phyloP scores from a whole-genome alignment of 805 yeast genomes.

The Candida ficus region DNA sequence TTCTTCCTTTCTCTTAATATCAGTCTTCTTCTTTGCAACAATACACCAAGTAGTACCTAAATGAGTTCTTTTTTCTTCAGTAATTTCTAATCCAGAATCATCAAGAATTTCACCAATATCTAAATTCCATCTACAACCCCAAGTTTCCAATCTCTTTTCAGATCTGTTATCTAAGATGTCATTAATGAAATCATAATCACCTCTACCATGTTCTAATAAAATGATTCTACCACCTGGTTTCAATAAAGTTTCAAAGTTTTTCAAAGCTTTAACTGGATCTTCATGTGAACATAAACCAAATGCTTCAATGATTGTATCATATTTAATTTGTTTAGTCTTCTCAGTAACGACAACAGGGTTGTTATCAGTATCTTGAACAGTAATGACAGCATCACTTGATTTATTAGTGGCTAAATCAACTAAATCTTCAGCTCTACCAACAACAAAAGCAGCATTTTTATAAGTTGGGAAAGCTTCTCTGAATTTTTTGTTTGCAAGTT shows the following conservation, averaged over 20 bases:
- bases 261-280: conserved; percentile 79
- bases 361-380: conserved; percentile 22
- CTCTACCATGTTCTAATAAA: conserved; percentile 88
- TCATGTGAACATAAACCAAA: conserved; percentile 96
- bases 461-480: conserved; percentile 59
- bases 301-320: conserved; percentile 90
- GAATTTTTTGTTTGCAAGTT: conserved; percentile 70
- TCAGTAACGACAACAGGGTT: conserved; percentile 21
- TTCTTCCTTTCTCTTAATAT: conserved; percentile 43
- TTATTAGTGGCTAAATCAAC: conserved; percentile 43
- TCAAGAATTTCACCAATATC: conserved; percentile 87
- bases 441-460: conserved; percentile 77
- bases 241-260: conserved; percentile 65
- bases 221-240: conserved; percentile 89
- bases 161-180: conserved; percentile 78
- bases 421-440: conserved; percentile 84
- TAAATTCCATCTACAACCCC: conserved; percentile 98
- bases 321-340: conserved; percentile 42
- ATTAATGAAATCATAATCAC: conserved; percentile 73
- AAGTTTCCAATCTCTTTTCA: conserved; percentile 72
- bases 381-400: conserved; percentile 15
- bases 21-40: conserved; percentile 71
- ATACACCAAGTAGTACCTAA: conserved; percentile 91
- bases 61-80: conserved; percentile 75
- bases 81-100: conserved; percentile 77